phyloP scores from a whole-genome alignment of 768 basidiomycete species.

The Scleroderma citrinum region DNA sequence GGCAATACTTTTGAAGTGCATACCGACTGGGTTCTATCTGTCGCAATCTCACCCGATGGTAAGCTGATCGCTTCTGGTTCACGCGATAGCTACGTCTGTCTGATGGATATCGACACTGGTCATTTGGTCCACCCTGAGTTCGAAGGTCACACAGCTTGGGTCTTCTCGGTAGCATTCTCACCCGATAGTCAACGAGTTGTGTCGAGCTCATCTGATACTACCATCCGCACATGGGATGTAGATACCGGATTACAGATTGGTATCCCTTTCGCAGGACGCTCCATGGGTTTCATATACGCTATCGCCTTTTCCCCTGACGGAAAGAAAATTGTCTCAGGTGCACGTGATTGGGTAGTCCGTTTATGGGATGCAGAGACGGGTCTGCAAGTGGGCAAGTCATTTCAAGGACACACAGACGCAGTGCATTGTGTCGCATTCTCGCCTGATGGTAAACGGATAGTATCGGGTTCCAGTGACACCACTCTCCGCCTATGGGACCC shows the following conservation, averaged over 20 bases:
- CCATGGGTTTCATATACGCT: too few relatives aligned
- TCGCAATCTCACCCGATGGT: slow-evolving; percentile 4
- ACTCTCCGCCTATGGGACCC: neutral
- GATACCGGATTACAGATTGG: too few relatives aligned
- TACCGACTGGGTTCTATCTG: too few relatives aligned
- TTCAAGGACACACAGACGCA: neutral
- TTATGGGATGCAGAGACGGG: neutral
- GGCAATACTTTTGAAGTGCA: too few relatives aligned
- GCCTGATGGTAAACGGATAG: neutral
- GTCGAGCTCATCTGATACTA: too few relatives aligned
- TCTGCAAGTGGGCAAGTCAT: neutral
- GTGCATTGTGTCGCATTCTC: neutral
- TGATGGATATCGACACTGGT: neutral
- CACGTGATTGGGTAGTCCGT: too few relatives aligned
- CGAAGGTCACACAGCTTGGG: neutral
- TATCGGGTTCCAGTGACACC: neutral
- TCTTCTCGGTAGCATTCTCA: neutral
- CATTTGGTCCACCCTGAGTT: neutral
- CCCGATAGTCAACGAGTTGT: too few relatives aligned
- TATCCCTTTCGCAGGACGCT: too few relatives aligned
- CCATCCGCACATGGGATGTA: too few relatives aligned
- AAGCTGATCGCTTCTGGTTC: slow-evolving; percentile 7
- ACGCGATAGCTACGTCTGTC: neutral
- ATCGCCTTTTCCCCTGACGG: too few relatives aligned
- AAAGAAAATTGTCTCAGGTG: too few relatives aligned